phyloP scores from a whole-genome alignment of 306 rosid species.

The Citrullus mucosospermus region DNA sequence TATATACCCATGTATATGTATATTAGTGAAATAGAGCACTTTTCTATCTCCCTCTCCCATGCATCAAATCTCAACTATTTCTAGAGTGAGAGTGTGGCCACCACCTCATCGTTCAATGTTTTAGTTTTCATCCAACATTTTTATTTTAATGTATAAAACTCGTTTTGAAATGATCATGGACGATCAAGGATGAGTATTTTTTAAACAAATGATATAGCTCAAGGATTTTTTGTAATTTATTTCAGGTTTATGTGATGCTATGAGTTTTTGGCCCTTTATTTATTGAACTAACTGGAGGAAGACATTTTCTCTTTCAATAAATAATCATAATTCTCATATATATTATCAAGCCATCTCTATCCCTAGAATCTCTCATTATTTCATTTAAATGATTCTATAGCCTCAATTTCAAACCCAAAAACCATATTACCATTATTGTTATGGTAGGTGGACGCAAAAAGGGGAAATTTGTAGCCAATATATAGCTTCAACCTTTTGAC shows the following conservation, averaged over 20 bases:
- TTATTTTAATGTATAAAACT: too few species aligned
- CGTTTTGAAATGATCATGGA: too few species aligned
- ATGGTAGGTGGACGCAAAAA: not conserved
- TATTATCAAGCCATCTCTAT: not conserved
- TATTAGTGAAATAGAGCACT: slow-evolving; percentile 10
- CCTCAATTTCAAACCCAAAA: not conserved
- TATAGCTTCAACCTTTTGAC: not conserved
- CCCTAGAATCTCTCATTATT: not conserved
- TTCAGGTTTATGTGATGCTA: not conserved
- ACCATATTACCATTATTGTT: not conserved
- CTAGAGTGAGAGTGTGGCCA: too few species aligned
- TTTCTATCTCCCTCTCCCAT: not conserved
- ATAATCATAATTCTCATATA: not conserved
- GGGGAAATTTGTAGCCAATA: not conserved
- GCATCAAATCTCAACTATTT: too few species aligned
- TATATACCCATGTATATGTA: not conserved
- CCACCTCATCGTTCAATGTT: too few species aligned
- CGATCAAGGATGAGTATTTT: too few species aligned
- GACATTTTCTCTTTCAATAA: not conserved
- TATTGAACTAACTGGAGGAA: not conserved
- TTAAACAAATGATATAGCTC: too few species aligned
- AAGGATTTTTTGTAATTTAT: too few species aligned
- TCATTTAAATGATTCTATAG: not conserved
- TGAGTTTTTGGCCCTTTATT: not conserved
- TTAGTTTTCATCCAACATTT: too few species aligned